These are phyloP conservation scores for Diaporthe sp. DNA, from an alignment of 2,329 filamentous ascomycete genomes.

Conservation along the genomic window DNA sequence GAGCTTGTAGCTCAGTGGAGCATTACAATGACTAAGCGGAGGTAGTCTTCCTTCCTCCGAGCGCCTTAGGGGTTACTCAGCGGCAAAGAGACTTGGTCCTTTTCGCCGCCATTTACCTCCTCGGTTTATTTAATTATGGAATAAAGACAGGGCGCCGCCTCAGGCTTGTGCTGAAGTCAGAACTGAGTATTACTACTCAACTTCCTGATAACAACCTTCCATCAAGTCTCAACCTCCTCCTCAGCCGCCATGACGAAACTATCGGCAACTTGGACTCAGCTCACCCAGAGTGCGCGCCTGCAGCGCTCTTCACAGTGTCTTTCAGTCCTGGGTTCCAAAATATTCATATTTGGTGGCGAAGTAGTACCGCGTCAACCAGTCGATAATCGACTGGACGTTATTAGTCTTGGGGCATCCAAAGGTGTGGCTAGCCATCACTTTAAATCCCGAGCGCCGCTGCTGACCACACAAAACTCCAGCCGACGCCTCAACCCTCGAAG, in stretches of 20 bases:
- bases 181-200: too few relatives aligned
- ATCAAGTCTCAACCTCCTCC: neutral
- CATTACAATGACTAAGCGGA: constrained; percentile 11
- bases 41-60: neutral
- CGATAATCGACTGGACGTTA: neutral
- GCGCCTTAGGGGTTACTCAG: neutral
- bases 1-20: too few relatives aligned
- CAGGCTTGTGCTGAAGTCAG: accelerated
- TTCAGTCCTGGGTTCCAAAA: neutral
- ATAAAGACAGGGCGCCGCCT: neutral
- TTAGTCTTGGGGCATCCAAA: neutral
- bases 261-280: neutral
- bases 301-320: constrained; percentile 23
- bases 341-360: neutral
- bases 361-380: neutral
- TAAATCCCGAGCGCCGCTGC: neutral
- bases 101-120: neutral
- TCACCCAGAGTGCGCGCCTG: neutral
- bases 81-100: neutral
- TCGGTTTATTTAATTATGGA: neutral
- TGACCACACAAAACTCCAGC: neutral
- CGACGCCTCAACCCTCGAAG: neutral
- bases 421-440: neutral
- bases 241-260: neutral
- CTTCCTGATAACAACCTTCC: neutral